phyloP scores from a whole-genome alignment of 2,329 filamentous ascomycete genomes.

The Cadophora malorum region DNA sequence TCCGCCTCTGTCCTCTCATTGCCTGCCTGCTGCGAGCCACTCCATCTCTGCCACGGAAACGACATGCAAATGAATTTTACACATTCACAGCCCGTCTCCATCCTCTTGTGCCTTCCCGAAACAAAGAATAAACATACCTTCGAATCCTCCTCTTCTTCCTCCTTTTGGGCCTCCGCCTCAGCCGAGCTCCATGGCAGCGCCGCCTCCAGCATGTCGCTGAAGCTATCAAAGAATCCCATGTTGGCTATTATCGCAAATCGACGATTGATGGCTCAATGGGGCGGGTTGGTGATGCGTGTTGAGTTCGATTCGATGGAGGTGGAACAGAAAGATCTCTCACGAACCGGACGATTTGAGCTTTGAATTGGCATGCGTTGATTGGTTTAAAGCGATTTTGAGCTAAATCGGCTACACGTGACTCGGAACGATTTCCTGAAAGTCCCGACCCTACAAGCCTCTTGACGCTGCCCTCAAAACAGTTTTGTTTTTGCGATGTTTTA shows the following conservation, averaged over 20 bases:
- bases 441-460: background rate
- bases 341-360: constrained; percentile 27
- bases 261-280: constrained; percentile 26
- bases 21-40: background rate
- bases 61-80: background rate
- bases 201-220: constrained; percentile 69
- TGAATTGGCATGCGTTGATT: constrained; percentile 42
- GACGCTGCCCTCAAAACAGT: no score
- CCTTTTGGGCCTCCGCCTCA: constrained; percentile 65
- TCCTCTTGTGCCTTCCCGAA: background rate
- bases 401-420: constrained; percentile 4
- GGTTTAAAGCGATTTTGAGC: constrained; percentile 28
- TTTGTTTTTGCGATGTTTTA: background rate
- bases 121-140: constrained; percentile 25
- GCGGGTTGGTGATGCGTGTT: constrained; percentile 23
- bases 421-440: constrained; percentile 1
- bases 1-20: background rate
- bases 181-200: constrained; percentile 69
- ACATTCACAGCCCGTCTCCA: background rate
- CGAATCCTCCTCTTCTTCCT: constrained; percentile 50
- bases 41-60: background rate
- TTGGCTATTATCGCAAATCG: constrained; percentile 28
- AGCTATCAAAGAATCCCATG: constrained; percentile 73
- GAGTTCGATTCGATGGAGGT: constrained; percentile 18
- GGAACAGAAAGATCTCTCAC: constrained; percentile 26